Base-by-base conservation (phyloP, 2,329 filamentous ascomycete species). In the Alternaria alternata region DNA sequence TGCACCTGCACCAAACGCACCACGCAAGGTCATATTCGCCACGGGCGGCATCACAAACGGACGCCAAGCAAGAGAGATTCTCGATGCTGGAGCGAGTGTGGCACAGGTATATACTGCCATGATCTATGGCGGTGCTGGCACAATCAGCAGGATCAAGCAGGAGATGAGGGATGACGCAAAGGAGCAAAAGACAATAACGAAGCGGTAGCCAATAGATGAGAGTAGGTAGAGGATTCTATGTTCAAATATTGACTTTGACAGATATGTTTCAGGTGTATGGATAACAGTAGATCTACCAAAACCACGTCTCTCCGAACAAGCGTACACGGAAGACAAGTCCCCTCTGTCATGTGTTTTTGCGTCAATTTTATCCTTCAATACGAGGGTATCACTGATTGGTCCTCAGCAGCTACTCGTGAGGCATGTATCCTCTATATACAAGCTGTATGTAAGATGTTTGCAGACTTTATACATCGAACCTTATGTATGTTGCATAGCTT, bases 11-110 rank as follows among this genome's bases (percentile, higher is more conserved):
- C 70, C 73, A 2, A 49, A 59, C 3, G 56, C 63, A 2, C 60
- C 68, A 14, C 85, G 85, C 48, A 97, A 97, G 80, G 89, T 93
- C 53, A 91, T 99, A 62, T 98, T 98, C 75, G 94, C 94, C 0
- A 95, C 93, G 0, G 95, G 95, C 1, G 95, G 95, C 18, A 94
- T 99, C 73, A 95, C 91, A 1, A 94, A 90, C 66, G 95, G 95
- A 5, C 85, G 90, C 64, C 90, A 98, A 80, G 96, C 93, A 8
- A 81, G 92, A 14, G 85, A 91, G 79, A 87, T 94, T 7, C 83
- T 98, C 49, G 91, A 96, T 67, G 93, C 94, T 0, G 95, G 95
- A 8, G 95, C 95, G 0, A 94, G 90, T 69, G 89, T 96, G 14
- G 93, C 93, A 2, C 95, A 96, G 88, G 85, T 97, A 53, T 98